Conservation (phyloP, 805 yeast species). For the Saccharomycopsis sp. region DNA sequence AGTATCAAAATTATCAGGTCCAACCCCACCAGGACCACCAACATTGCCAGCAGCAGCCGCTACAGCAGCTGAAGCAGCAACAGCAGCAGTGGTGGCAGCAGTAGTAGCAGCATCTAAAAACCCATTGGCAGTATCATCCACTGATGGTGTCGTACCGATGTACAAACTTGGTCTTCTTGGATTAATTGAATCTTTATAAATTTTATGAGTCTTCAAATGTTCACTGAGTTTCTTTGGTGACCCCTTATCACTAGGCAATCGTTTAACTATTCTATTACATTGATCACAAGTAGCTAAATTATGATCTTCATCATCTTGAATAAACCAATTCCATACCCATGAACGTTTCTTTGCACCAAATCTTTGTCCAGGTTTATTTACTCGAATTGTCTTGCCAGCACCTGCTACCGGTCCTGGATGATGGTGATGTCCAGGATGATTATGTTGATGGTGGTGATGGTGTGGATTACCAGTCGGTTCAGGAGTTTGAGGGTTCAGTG, state of each 20-base stretch:
- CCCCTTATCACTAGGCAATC: conserved; percentile 48
- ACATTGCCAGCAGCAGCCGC: background rate
- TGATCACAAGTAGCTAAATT: conserved; percentile 48
- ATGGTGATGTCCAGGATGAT: background rate
- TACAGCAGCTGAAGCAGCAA: background rate
- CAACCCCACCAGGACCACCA: background rate
- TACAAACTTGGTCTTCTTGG: conserved; percentile 27
- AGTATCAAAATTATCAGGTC: conserved; percentile 15
- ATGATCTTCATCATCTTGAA: conserved; percentile 41
- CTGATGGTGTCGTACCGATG: background rate
- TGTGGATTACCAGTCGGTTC: background rate
- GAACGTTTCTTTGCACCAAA: conserved; percentile 56
- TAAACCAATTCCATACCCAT: conserved; percentile 61
- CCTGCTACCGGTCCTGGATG: background rate
- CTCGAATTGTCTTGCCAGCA: conserved; percentile 17
- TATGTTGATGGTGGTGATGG: background rate
- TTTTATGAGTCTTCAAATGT: conserved; percentile 49
- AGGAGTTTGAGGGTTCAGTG: background rate
- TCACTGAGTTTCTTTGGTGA: conserved; percentile 53
- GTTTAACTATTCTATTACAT: conserved; percentile 42
- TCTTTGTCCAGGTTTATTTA: conserved; percentile 46
- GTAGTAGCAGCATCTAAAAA: conserved; percentile 12
- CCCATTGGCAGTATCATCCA: background rate
- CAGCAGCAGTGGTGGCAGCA: background rate
- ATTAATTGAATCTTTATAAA: conserved; percentile 35